Conservation (phyloP, 306 rosid species). For the Lupinus albus region DNA sequence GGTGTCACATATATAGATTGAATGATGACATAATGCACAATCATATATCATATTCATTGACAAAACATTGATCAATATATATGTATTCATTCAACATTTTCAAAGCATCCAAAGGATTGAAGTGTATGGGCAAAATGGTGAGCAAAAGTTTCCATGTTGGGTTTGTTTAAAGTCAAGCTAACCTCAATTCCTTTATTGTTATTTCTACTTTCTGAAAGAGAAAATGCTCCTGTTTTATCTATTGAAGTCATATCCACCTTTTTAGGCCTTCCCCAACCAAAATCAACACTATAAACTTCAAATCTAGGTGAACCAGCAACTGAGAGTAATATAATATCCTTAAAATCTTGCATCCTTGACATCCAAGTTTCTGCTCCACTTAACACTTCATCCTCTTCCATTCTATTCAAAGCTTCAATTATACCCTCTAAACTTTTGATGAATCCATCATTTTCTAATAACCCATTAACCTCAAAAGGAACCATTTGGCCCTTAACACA, state of each 20-base stretch:
- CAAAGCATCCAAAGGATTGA: background rate
- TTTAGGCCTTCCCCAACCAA: conserved; percentile 55
- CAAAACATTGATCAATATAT: too few species aligned
- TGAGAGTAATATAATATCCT: background rate
- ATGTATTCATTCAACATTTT: background rate
- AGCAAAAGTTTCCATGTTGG: conserved; percentile 5
- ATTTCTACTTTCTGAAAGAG: conserved; percentile 20
- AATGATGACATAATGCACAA: too few species aligned
- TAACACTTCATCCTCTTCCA: background rate
- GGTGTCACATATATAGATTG: too few species aligned
- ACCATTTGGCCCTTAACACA: background rate
- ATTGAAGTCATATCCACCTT: conserved; percentile 34
- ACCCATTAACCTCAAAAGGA: background rate
- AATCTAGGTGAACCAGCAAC: conserved; percentile 43
- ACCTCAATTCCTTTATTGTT: conserved; percentile 36
- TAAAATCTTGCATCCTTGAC: background rate
- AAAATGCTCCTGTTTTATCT: conserved; percentile 6
- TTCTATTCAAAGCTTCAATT: background rate
- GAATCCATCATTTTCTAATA: conserved; percentile 16
- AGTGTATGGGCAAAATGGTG: background rate
- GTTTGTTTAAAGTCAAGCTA: conserved; percentile 15
- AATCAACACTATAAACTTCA: conserved; percentile 41
- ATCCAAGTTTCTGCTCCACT: conserved; percentile 9
- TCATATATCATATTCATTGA: too few species aligned
- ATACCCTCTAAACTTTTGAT: background rate